Evolutionary conservation across 1,284 basidiomycete species (phyloP).

Genomic region (Schizopora paradoxa): DNA sequence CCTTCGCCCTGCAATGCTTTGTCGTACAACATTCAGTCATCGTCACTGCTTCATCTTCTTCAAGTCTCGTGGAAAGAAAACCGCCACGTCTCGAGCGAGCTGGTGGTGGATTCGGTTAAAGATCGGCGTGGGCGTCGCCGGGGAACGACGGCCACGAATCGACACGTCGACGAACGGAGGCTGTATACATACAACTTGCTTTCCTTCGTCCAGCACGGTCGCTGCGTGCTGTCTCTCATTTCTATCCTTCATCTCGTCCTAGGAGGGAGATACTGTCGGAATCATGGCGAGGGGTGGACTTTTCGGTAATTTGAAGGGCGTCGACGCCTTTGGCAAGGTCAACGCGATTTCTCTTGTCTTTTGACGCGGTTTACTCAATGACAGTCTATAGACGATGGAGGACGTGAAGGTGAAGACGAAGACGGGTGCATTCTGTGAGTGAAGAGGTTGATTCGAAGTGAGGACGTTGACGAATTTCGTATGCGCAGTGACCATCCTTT

Average conservation of each 20-base stretch:
- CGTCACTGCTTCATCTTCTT: too few species aligned
- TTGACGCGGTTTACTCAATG: constrained; percentile 8
- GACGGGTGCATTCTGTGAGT: constrained; percentile 84
- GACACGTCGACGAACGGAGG: too few species aligned
- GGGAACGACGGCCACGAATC: too few species aligned
- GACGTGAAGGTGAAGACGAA: constrained; percentile 97
- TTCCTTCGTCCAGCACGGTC: too few species aligned
- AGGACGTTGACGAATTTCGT: neutral
- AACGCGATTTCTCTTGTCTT: constrained; percentile 22
- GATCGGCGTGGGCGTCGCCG: too few species aligned
- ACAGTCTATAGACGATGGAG: constrained; percentile 74
- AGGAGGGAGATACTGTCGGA: constrained; percentile 19
- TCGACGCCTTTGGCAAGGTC: constrained; percentile 99
- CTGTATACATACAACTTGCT: too few species aligned
- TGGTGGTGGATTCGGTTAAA: too few species aligned
- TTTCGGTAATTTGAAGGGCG: constrained; percentile 68
- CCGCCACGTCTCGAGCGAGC: too few species aligned
- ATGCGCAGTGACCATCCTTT: constrained; percentile 85
- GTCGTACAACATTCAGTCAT: too few species aligned
- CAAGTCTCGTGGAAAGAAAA: too few species aligned
- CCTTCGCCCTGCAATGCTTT: too few species aligned
- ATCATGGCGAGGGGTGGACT: constrained; percentile 68
- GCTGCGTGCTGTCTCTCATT: too few species aligned
- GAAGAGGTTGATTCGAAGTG: neutral
- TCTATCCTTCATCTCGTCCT: neutral